Evolutionary conservation across 345 rosid genomes (phyloP), one percentile per base, ranked within the genome.

Genomic region (Sisymbrium altissimum): DNA sequence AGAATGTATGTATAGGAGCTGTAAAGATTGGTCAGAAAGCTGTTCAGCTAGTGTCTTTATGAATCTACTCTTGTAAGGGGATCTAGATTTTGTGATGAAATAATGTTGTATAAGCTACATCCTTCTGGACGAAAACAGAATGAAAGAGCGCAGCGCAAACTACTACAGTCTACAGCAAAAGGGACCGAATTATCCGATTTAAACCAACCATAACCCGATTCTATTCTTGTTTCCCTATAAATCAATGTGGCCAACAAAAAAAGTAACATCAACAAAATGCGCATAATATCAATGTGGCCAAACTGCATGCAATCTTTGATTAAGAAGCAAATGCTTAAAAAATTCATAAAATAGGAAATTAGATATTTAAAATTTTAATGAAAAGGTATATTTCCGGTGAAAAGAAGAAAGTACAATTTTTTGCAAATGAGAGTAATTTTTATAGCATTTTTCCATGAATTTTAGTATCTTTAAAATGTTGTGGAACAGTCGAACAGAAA

Each of bases 1-100:
- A 30, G 78, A 77, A 73, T 86, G 93, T 66, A n/a, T 50, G 35
- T 60, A 86, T 84, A 73, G 87, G 89, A 75, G 89, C 89, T 7
- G 91, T 86, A 11, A 84, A 83, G 73, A 80, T 74, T 13, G 90
- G 86, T n/a, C 86, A 87, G 71, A 36, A 83, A 81, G 79, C 71
- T 44, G 25, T 36, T 65, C 79, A 82, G 79, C 73, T 64, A 19
- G 21, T 50, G 14, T 43, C 55, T 52, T n/a, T 2, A 15, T 17
- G 39, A 64, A 55, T 43, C 11, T 11, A 41, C n/a, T 54, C 11
- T 56, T 23, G 57, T 10, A 32, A 9, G 54, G 63, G 44, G 43
- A 9, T 52, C 32, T 43, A 32, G 27, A 14, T 40, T 40, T 40
- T 63, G 36, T 63, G 38, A 10, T 21, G 50, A 36, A 7, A 39